A percentile compares a stretch with the other conserved stretches of the same genome.
phyloP scores from a whole-genome alignment of 495 filamentous ascomycete species.

The Trichocladium antarcticum region DNA sequence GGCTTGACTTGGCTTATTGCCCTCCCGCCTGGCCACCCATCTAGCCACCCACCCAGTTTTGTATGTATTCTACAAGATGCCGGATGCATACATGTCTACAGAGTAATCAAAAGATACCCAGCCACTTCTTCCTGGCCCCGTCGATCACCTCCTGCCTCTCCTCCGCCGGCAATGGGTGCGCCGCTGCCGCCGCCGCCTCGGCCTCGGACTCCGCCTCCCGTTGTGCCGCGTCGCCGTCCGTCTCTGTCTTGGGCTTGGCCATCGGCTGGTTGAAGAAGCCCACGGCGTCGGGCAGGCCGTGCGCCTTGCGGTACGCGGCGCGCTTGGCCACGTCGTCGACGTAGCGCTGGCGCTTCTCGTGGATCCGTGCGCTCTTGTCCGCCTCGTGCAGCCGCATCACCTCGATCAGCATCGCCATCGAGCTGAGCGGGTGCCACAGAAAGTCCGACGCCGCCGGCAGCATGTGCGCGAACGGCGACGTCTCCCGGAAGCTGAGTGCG shows the following conservation, averaged over 20 bases:
- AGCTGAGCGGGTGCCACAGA: slow-evolving; percentile 52
- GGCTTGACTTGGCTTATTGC: not conserved
- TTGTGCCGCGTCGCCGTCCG: not conserved
- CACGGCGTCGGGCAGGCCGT: slow-evolving; percentile 57
- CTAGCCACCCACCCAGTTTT: too few relatives aligned
- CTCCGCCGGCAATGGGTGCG: slow-evolving; percentile 3
- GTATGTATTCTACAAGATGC: not conserved
- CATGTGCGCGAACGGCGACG: slow-evolving; percentile 60
- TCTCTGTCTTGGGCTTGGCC: slow-evolving; percentile 7
- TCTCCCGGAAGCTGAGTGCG: slow-evolving; percentile 55
- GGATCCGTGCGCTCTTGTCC: slow-evolving; percentile 48
- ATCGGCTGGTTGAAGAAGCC: slow-evolving; percentile 21
- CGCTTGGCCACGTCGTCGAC: slow-evolving; percentile 75
- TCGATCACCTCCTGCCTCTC: slow-evolving; percentile 5
- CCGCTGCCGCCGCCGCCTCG: not conserved
- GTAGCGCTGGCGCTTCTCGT: slow-evolving; percentile 52
- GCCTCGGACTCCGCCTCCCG: not conserved
- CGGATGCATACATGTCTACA: not conserved
- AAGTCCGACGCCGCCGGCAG: slow-evolving; percentile 52
- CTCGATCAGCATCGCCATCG: slow-evolving; percentile 44
- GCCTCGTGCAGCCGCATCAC: slow-evolving; percentile 61
- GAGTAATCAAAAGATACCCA: slow-evolving; percentile 33
- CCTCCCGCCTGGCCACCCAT: not conserved
- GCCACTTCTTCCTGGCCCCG: slow-evolving; percentile 30
- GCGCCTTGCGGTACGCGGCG: slow-evolving; percentile 64